Evolutionary conservation across 768 basidiomycete genomes (phyloP).

Genomic region (Pholiota conissans): DNA sequence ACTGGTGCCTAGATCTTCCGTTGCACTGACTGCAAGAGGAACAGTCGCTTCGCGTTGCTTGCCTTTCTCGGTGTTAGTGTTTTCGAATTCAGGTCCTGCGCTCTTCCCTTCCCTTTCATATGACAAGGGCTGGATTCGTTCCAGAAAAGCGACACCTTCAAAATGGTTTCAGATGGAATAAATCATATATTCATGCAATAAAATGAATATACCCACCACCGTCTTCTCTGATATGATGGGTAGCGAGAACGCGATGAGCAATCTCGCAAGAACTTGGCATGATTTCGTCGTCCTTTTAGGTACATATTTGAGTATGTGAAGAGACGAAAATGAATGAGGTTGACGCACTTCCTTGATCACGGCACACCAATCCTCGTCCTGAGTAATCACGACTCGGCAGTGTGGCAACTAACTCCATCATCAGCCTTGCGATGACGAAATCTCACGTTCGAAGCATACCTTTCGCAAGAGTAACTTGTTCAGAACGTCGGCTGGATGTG

Average conservation of each 20-base stretch:
- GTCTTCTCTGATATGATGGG: not conserved
- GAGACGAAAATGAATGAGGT: not conserved
- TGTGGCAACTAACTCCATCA: not conserved
- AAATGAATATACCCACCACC: no score
- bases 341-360: not conserved
- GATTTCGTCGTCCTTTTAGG: not conserved
- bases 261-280: not conserved
- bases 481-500: not conserved
- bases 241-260: not conserved
- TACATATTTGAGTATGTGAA: not conserved
- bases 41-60: no score
- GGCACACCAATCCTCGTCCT: not conserved
- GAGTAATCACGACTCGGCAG: not conserved
- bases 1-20: no score
- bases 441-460: not conserved
- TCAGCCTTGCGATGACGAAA: not conserved
- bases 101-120: no score
- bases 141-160: no score
- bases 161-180: no score
- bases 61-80: no score
- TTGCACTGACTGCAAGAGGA: no score
- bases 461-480: slow-evolving; percentile 1
- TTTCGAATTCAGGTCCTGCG: no score
- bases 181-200: no score
- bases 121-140: no score